Evolutionary conservation across 2,329 filamentous ascomycete species (phyloP).

Genomic region (Pseudofabraea citricarpa): DNA sequence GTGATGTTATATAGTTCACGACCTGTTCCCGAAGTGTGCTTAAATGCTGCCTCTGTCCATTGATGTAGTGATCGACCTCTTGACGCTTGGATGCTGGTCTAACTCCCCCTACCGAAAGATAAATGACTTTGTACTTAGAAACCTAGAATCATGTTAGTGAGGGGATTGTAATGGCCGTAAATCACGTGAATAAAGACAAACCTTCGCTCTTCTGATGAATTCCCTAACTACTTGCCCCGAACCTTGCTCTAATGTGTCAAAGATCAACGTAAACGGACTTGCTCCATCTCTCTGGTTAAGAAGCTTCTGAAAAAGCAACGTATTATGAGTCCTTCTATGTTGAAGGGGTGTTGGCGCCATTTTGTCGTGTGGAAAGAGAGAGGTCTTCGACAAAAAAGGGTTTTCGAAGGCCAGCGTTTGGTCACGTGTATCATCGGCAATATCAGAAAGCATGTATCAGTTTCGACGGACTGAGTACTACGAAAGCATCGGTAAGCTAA

Average conservation of each 20-base stretch:
- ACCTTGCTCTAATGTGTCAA: slow-evolving; percentile 82
- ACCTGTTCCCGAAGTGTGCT: slow-evolving; percentile 61
- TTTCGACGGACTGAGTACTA: too few relatives aligned
- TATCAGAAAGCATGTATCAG: too few relatives aligned
- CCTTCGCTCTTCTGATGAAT: slow-evolving; percentile 71
- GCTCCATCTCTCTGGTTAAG: slow-evolving; percentile 72
- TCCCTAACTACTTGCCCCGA: slow-evolving; percentile 66
- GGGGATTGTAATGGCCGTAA: too few relatives aligned
- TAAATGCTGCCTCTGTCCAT: too few relatives aligned
- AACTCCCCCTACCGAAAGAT: too few relatives aligned
- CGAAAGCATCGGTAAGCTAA: too few relatives aligned
- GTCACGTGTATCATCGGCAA: too few relatives aligned
- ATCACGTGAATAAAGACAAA: slow-evolving; percentile 5
- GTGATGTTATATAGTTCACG: too few relatives aligned
- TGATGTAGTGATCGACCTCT: slow-evolving; percentile 34
- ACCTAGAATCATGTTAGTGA: too few relatives aligned
- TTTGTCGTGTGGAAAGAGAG: slow-evolving; percentile 3
- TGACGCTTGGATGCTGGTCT: too few relatives aligned
- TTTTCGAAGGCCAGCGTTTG: background rate
- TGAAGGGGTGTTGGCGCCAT: slow-evolving; percentile 55
- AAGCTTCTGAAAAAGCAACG: slow-evolving; percentile 78
- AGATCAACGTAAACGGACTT: slow-evolving; percentile 79
- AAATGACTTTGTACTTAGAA: background rate
- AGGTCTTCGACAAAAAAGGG: background rate
- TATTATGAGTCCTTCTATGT: slow-evolving; percentile 77